phyloP scores from a whole-genome alignment of 208 protist genomes.

The Trypanosoma melophagium region DNA sequence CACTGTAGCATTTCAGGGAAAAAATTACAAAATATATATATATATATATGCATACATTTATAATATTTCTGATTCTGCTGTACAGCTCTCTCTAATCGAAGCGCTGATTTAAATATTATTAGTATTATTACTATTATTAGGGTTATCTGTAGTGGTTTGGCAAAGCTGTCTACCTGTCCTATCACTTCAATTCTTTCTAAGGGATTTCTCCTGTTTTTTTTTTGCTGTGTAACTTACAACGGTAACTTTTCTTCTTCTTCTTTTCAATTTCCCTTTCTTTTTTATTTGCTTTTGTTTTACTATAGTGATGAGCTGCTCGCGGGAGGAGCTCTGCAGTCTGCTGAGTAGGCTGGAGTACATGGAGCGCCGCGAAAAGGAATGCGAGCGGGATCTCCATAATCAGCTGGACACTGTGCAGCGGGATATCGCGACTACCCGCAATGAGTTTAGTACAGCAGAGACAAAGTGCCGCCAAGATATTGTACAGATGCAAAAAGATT shows the following conservation, averaged over 20 bases:
- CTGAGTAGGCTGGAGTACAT: constrained; percentile 18
- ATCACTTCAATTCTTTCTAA: background rate
- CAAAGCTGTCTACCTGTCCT: no score
- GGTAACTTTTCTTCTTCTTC: background rate
- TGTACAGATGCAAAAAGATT: constrained; percentile 17
- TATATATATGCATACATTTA: background rate
- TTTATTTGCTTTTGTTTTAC: background rate
- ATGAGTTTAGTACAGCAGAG: background rate
- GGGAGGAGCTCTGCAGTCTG: constrained; percentile 14
- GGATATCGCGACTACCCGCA: constrained; percentile 4
- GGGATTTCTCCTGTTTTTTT: background rate
- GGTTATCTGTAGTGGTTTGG: no score
- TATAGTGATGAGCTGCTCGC: constrained; percentile 1
- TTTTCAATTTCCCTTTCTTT: constrained; percentile 12
- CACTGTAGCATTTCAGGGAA: background rate
- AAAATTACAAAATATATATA: background rate
- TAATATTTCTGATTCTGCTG: background rate
- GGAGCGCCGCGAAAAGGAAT: constrained; percentile 20
- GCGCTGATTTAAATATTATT: no score
- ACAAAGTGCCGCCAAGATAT: background rate
- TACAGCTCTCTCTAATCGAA: background rate
- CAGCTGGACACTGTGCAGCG: constrained; percentile 4
- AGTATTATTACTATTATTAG: no score
- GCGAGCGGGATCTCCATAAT: constrained; percentile 14
- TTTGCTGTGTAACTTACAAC: background rate